Evolutionary conservation across 1,139 yeast species (phyloP).

Genomic region (Sugiyamaella castrensis): DNA sequence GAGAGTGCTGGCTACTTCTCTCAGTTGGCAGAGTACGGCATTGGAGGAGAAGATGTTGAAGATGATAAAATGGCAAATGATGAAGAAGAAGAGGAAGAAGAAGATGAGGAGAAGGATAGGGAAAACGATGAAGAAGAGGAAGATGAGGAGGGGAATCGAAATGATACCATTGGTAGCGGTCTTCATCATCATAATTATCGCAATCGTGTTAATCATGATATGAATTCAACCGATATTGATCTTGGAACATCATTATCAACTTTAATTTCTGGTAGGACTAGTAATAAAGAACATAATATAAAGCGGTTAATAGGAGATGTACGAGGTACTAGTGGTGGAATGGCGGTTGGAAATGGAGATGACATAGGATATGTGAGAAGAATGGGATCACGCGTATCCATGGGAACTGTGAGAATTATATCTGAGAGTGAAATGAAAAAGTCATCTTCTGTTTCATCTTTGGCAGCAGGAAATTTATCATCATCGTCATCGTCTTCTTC

Average conservation of each 20-base stretch:
- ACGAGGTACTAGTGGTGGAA: no score
- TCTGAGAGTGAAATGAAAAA: constrained; percentile 11
- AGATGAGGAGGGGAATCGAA: background rate
- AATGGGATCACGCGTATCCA: constrained; percentile 9
- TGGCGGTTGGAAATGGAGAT: background rate
- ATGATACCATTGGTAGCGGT: no score
- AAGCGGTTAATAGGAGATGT: no score
- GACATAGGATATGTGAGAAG: background rate
- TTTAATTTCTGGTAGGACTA: constrained; percentile 13
- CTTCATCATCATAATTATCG: background rate
- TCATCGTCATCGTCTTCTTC: background rate
- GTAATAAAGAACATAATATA: background rate
- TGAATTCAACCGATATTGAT: constrained; percentile 18
- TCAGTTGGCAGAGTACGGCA: constrained; percentile 9
- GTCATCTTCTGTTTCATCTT: constrained; percentile 6
- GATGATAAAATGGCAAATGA: constrained; percentile 6
- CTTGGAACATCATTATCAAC: constrained; percentile 25
- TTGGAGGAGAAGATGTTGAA: constrained; percentile 6
- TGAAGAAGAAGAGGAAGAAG: constrained; percentile 10
- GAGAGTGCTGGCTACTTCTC: constrained; percentile 11
- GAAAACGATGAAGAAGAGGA: constrained; percentile 9
- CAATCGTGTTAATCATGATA: background rate
- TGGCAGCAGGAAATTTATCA: background rate
- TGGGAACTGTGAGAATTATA: constrained; percentile 10
- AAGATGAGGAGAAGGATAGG: constrained; percentile 3